Base-by-base conservation (phyloP, 805 yeast genomes). In the Zygosaccharomyces siamensis region DNA sequence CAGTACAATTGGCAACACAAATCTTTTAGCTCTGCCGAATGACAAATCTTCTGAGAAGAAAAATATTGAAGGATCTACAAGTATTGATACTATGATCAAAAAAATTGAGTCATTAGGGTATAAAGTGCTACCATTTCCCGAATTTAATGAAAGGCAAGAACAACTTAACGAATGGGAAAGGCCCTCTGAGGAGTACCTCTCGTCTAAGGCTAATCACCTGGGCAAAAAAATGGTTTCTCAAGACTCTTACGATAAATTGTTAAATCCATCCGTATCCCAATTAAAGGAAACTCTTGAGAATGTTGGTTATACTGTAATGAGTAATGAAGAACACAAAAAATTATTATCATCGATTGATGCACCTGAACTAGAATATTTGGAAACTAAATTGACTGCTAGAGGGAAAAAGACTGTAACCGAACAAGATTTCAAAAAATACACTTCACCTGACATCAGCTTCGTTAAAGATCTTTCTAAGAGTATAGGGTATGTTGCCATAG, bases 11-110 rank as follows among this genome's bases (percentile, higher is more conserved):
- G 53, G 58, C 4, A 52, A 57, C 4, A 60, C 49, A 27, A 59
- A 62, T 30, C 37, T 64, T 12, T 45, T 64, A 28, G 65, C 67
- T 12, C 50, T 59, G 28, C 64, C 68, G 7, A 63, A 56, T 43
- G 65, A 52, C 23, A 47, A 61, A 40, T 38, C 44, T 3, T 24
- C 50, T 20, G 14, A 14, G 51, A 53, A 12, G 44, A 47, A 10
- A 39, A 16, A 26, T 12, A 35, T 53, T 3, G 39, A 35, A 5
- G 46, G 32, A 10, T 12, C 39, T 1, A 33, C 45, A 23, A 39
- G 46, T 39, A 23, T 39, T 10, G 45, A 40, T 21, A 27, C 28
- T 33, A 26, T 52, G 40, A 51, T 28, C 5, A 33, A 44, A 24
- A 39, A 20, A 18, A 12, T 53, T 20, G 45, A 46, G 20, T 35